Evolutionary conservation across 2,329 filamentous ascomycete species (phyloP), one percentile per base, ranked within the genome.

Genomic region (Paraphoma chrysanthemicola): DNA sequence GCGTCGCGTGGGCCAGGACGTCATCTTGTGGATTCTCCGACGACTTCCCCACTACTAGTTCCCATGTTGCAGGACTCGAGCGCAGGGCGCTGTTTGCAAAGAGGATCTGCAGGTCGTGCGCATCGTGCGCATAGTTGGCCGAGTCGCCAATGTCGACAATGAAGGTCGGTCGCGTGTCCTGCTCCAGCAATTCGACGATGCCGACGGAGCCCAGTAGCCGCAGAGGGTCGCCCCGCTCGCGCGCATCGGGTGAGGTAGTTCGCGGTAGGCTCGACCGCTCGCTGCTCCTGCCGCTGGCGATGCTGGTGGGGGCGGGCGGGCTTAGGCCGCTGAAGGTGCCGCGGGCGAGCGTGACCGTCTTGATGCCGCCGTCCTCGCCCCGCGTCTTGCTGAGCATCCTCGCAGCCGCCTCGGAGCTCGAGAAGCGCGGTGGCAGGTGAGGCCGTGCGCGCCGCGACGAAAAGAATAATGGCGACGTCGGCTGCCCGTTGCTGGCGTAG

Each of bases 91-190:
- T 80, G 70, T 94, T 95, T 30, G 85, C 84, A 71, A 90, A 93
- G 0, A 91, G 64, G 7, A 91, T 82, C 30, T 85, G 82, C 38
- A 93, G 74, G 1, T 81, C 80, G 4, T 54, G 49, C 1, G 60
- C 53, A 0, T 83, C 82, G 1, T 82, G 78, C 18, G 77, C 78
- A 45, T 80, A 82, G 63, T 88, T 88, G n/a, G 78, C 73, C 1
- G 81, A 74, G 66, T 89, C 86, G 7, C 81, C 80, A 48, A 91
- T 77, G 67, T 94, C 90, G 33, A 94, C 81, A 42, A 94, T 83
- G 66, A 94, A 92, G 0, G 89, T 91, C 2, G 90, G 91, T 45
- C 91, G 82, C 48, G 89, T 86, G 71, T 95, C 91, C 63, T 90
- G 85, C 69, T 94, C 90, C 41, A 95, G 76, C 39, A 94, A 78